Base-by-base conservation (phyloP, 2,329 filamentous ascomycete genomes). In the Aspergillus versicolor region DNA sequence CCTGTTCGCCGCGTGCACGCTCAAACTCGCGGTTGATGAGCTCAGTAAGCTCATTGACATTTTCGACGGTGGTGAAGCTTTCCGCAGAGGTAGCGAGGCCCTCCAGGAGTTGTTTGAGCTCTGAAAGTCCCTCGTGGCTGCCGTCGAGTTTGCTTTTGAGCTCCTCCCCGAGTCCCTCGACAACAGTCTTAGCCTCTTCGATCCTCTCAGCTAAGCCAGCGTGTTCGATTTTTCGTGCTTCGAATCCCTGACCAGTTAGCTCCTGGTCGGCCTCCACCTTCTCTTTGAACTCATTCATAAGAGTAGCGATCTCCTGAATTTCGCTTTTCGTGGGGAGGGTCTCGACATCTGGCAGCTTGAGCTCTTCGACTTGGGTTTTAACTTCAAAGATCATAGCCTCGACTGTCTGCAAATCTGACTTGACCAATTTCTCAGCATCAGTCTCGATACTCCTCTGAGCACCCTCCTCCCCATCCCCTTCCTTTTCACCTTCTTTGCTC, bases 11-110 rank as follows among this genome's bases (percentile, higher is more conserved):
- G 64, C 91, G 89, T 11, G 90, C 88, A 61, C 92, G 89, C 67
- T 97, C 92, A 59, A 97, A 96, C 70, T 97, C 92, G 1, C 84
- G 79, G 72, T 89, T 92, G 74, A 97, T 86, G 2, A 86, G 84
- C 54, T 90, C 87, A 41, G 87, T 84, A 71, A 92, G 82, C 54
- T 88, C 87, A 66, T 87, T 88, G 52, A 92, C 77, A 61, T 87
- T 88, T n/a, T 84, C 80, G 15, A 76, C 75, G 0, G 78, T 80
- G 32, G 73, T 75, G 57, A 78, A 78, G 40, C 69, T 73, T 54
- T 76, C 74, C 15, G 79, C 73, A 13, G 75, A 75, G 37, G 90
- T 88, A 57, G 90, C 84, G 2, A 97, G 77, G 5, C 84, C 83
- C 65, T 92, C 89, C 53, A 87, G 77, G 3, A 84, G 82, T 44